These are phyloP conservation scores for Buxus sempervirens DNA, from an alignment of 164 flowering plant genomes.

Conservation along the genomic window DNA sequence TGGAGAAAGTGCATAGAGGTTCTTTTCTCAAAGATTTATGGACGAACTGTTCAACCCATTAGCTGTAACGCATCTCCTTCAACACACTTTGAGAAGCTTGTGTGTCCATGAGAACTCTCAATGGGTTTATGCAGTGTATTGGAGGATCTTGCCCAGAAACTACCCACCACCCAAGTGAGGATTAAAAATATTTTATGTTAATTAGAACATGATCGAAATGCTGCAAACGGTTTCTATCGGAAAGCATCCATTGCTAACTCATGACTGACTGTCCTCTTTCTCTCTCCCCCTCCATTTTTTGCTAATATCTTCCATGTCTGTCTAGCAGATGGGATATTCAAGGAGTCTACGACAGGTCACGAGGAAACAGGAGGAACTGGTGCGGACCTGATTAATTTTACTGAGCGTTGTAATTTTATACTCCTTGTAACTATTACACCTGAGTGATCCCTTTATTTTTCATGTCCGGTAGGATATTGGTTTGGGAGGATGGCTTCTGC, in stretches of 20 bases:
- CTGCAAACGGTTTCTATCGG: not conserved
- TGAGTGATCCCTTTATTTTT: not conserved
- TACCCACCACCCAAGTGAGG: constrained; percentile 96
- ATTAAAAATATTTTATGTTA: not conserved
- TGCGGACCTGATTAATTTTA: constrained; percentile 18
- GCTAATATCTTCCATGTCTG: not conserved
- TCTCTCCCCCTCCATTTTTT: not conserved
- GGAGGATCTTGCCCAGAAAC: constrained; percentile 98
- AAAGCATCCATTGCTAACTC: not conserved
- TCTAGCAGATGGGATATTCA: constrained; percentile 81
- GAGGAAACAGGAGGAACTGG: constrained; percentile 99
- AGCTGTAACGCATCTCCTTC: constrained; percentile 91
- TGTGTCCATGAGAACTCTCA: constrained; percentile 81
- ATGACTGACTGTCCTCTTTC: not conserved
- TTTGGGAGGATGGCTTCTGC: constrained; percentile 99
- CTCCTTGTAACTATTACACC: not conserved
- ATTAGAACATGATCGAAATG: not conserved
- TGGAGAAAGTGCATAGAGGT: constrained; percentile 15
- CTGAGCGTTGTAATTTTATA: not conserved
- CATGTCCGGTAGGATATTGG: constrained; percentile 65
- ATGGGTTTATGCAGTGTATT: constrained; percentile 97
- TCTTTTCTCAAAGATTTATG: constrained; percentile 29
- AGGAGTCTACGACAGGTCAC: constrained; percentile 80
- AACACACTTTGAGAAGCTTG: constrained; percentile 86
- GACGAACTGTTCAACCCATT: constrained; percentile 77